Percentiles rank a stretch among this genome's conserved stretches.
Evolutionary conservation across 2,329 filamentous ascomycete genomes (phyloP).

Genomic region (Ciborinia camelliae): DNA sequence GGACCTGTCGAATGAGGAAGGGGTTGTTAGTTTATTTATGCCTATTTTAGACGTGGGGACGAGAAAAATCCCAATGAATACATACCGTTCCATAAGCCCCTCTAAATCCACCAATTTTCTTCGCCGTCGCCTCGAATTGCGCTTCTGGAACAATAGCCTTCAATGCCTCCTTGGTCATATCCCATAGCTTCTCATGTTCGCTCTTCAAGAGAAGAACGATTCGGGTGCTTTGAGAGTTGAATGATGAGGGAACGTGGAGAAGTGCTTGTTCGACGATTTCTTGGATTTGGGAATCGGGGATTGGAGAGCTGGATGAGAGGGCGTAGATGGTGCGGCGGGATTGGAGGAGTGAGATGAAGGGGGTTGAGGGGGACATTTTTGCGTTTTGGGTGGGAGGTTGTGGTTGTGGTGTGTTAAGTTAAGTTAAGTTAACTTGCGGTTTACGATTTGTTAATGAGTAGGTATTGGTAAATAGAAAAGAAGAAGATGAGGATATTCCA

Average conservation of each 20-base stretch:
- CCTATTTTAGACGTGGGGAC: too few relatives aligned
- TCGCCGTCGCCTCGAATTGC: slow-evolving; percentile 26
- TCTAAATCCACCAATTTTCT: slow-evolving; percentile 53
- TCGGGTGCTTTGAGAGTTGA: slow-evolving; percentile 86
- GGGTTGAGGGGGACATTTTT: slow-evolving; percentile 18
- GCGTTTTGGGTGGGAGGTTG: neutral
- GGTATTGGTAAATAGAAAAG: too few relatives aligned
- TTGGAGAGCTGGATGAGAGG: slow-evolving; percentile 60
- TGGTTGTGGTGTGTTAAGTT: neutral
- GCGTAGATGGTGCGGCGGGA: slow-evolving; percentile 67
- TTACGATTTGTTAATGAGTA: neutral
- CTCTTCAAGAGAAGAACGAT: slow-evolving; percentile 73
- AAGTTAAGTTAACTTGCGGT: neutral
- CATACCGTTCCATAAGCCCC: slow-evolving; percentile 71
- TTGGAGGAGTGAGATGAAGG: slow-evolving; percentile 60
- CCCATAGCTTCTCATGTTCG: slow-evolving; percentile 88
- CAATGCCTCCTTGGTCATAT: slow-evolving; percentile 62
- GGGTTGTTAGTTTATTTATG: neutral
- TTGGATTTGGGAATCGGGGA: slow-evolving; percentile 56
- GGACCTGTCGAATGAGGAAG: slow-evolving; percentile 51
- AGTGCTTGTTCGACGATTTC: slow-evolving; percentile 64
- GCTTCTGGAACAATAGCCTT: slow-evolving; percentile 62
- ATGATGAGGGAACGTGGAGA: slow-evolving; percentile 70
- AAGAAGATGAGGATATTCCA: too few relatives aligned
- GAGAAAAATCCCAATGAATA: too few relatives aligned